Evolutionary conservation across 305 asterid species (phyloP).

Genomic region (Coffea humblotiana): DNA sequence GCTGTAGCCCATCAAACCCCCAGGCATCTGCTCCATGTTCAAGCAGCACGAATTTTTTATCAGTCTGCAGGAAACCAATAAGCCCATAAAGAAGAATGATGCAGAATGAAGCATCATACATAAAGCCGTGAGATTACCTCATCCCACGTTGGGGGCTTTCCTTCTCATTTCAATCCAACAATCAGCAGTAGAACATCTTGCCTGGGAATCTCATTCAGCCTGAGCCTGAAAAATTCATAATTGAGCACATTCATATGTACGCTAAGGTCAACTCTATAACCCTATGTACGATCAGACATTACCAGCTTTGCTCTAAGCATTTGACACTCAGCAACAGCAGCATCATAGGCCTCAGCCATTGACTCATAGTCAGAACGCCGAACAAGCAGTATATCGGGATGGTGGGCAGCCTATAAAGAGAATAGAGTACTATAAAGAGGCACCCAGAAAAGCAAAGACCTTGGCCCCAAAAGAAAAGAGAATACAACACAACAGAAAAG

Average conservation of each 20-base stretch:
- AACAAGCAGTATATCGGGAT: slow-evolving; percentile 10
- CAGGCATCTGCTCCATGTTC: no score
- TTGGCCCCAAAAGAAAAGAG: neutral
- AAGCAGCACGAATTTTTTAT: no score
- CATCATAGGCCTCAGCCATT: slow-evolving; percentile 4
- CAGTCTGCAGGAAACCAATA: no score
- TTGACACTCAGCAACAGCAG: slow-evolving; percentile 21
- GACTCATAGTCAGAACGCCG: slow-evolving; percentile 13
- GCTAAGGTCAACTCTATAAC: neutral
- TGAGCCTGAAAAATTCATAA: slow-evolving; percentile 2
- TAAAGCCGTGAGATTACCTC: slow-evolving; percentile 1
- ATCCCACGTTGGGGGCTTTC: no score
- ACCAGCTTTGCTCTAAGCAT: slow-evolving; percentile 22
- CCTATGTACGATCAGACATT: neutral
- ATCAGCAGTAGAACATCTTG: neutral
- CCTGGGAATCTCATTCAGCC: slow-evolving; percentile 10
- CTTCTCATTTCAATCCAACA: neutral
- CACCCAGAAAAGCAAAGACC: neutral
- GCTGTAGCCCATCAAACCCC: no score
- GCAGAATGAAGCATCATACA: no score
- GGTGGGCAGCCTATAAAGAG: slow-evolving; percentile 18
- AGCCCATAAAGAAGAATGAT: no score
- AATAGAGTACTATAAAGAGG: neutral
- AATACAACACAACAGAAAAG: neutral
- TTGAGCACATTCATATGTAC: neutral